Conservation (phyloP, 257 asterid species). For the Solanum clarkiae region DNA sequence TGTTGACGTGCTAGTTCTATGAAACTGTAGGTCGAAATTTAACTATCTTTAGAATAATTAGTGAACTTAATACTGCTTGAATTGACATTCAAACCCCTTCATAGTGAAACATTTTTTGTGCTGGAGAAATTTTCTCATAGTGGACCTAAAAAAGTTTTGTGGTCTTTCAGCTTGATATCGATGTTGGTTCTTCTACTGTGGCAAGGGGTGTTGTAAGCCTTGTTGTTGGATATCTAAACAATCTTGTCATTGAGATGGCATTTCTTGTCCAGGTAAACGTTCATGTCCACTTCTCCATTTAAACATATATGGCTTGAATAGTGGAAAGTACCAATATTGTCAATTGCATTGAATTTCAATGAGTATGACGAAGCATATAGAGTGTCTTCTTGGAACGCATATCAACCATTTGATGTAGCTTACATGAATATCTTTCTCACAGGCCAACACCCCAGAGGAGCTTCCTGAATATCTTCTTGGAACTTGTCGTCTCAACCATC, state of each 20-base stretch:
- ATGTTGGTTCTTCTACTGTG: constrained; percentile 79
- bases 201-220: constrained; percentile 87
- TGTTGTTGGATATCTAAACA: constrained; percentile 82
- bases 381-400: background rate
- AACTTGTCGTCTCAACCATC: constrained; percentile 78
- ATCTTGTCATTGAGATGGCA: constrained; percentile 86
- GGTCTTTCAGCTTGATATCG: constrained; percentile 54
- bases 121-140: background rate
- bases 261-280: constrained; percentile 71
- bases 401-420: background rate
- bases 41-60: background rate
- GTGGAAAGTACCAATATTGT: background rate
- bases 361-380: background rate
- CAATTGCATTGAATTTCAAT: background rate
- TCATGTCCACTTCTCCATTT: background rate
- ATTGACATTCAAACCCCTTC: background rate
- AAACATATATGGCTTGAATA: background rate
- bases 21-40: background rate
- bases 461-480: constrained; percentile 78
- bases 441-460: constrained; percentile 86
- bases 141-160: background rate
- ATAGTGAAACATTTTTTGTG: background rate
- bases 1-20: background rate
- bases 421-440: background rate
- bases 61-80: background rate